These are phyloP conservation scores for Sclerotinia glacialis DNA, from an alignment of 2,329 filamentous ascomycete genomes.

Conservation along the genomic window DNA sequence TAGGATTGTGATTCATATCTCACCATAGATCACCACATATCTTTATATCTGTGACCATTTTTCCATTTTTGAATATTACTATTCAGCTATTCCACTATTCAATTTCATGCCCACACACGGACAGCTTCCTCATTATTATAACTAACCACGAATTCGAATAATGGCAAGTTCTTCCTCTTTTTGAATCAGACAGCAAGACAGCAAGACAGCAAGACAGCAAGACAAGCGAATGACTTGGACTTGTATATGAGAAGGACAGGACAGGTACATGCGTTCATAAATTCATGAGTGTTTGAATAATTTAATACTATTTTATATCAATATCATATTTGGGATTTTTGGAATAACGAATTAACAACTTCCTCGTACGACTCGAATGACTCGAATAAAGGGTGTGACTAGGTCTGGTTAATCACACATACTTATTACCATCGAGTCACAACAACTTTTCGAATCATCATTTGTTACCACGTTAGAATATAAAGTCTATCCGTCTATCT, in stretches of 20 bases:
- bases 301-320: background rate
- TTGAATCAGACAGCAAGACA: background rate
- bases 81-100: too few relatives aligned
- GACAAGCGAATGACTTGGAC: background rate
- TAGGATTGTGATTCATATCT: too few relatives aligned
- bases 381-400: background rate
- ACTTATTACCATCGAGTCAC: background rate
- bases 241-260: background rate
- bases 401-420: background rate
- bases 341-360: background rate
- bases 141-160: too few relatives aligned
- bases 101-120: too few relatives aligned
- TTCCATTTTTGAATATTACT: too few relatives aligned
- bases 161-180: background rate
- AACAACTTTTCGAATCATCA: background rate
- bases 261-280: background rate
- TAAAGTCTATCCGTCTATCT: background rate
- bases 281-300: background rate
- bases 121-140: too few relatives aligned
- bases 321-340: background rate
- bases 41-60: too few relatives aligned
- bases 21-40: too few relatives aligned
- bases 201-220: too few relatives aligned
- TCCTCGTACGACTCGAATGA: too few relatives aligned
- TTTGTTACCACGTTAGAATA: background rate